phyloP scores from a whole-genome alignment of 176 grass and related monocot species.

The Aegilops longissima region DNA sequence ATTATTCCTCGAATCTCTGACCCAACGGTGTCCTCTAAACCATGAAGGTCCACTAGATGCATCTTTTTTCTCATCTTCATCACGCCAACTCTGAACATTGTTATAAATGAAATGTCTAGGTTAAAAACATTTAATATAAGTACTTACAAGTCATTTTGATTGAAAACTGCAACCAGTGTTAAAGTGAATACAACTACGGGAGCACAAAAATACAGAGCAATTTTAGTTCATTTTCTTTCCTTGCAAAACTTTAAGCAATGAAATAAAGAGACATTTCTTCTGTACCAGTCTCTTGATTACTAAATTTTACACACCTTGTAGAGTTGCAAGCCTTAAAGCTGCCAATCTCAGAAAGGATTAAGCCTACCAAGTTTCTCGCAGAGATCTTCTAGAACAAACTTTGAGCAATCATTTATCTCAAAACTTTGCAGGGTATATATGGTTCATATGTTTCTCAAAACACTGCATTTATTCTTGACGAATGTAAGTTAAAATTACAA shows the following conservation, averaged over 20 bases:
- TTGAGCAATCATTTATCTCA: background rate
- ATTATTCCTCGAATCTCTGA: slow-evolving; percentile 49
- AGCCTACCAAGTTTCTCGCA: background rate
- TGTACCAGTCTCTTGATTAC: background rate
- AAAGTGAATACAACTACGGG: background rate
- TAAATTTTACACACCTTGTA: background rate
- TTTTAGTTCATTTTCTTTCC: background rate
- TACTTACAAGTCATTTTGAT: slow-evolving; percentile 6
- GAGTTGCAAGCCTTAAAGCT: background rate
- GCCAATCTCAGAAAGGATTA: background rate
- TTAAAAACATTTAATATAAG: slow-evolving; percentile 15
- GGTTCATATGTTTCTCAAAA: slow-evolving; percentile 15
- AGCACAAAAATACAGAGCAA: background rate
- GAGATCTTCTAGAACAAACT: slow-evolving; percentile 9
- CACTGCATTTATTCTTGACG: background rate
- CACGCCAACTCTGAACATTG: slow-evolving; percentile 68
- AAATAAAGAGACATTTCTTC: background rate
- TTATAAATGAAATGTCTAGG: slow-evolving; percentile 15
- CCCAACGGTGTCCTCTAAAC: slow-evolving; percentile 86
- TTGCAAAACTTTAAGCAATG: background rate
- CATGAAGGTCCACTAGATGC: slow-evolving; percentile 58
- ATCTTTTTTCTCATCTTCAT: slow-evolving; percentile 61
- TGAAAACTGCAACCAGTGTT: background rate
- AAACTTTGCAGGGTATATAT: background rate
- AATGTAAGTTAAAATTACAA: background rate